These are phyloP conservation scores for Phylloporus rhodoxanthus DNA, from an alignment of 768 basidiomycete genomes.

Conservation along the genomic window DNA sequence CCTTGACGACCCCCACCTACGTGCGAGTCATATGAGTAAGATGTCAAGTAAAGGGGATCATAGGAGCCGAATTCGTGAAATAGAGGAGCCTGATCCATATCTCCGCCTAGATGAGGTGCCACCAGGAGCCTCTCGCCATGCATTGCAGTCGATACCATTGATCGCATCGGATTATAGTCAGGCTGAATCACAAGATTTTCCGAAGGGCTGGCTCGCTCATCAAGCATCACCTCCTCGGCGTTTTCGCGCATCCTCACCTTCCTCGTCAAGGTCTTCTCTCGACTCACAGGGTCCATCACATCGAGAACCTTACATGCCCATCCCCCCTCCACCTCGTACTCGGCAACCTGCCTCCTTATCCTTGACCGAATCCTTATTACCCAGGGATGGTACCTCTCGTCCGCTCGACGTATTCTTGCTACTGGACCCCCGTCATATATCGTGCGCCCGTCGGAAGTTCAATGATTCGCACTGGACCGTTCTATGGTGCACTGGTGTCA, in stretches of 20 bases:
- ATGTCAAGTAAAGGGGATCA: constrained; percentile 26
- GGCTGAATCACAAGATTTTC: constrained; percentile 38
- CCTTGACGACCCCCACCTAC: constrained; percentile 71
- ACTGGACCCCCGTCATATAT: constrained; percentile 68
- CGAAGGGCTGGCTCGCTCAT: constrained; percentile 67
- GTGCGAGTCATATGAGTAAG: constrained; percentile 31
- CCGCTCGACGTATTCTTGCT: constrained; percentile 69
- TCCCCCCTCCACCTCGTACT: constrained; percentile 37
- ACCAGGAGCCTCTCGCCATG: constrained; percentile 32
- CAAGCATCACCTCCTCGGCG: constrained; percentile 56
- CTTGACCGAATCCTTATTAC: constrained; percentile 75
- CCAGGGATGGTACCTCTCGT: constrained; percentile 60
- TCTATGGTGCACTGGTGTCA: constrained; percentile 55
- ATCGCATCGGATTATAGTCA: constrained; percentile 31
- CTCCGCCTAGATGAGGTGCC: constrained; percentile 62
- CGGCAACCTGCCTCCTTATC: constrained; percentile 51
- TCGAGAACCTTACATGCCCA: constrained; percentile 33
- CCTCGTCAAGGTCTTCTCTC: constrained; percentile 30
- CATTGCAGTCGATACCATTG: constrained; percentile 34
- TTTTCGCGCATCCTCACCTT: constrained; percentile 39
- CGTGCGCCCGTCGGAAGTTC: constrained; percentile 60
- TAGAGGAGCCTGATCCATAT: constrained; percentile 67
- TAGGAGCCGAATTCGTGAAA: constrained; percentile 28
- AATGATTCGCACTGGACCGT: constrained; percentile 71
- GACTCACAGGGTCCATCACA: constrained; percentile 30